Conservation (phyloP, 2,329 filamentous ascomycete species). For the Ploettnerulaceae sp. region DNA sequence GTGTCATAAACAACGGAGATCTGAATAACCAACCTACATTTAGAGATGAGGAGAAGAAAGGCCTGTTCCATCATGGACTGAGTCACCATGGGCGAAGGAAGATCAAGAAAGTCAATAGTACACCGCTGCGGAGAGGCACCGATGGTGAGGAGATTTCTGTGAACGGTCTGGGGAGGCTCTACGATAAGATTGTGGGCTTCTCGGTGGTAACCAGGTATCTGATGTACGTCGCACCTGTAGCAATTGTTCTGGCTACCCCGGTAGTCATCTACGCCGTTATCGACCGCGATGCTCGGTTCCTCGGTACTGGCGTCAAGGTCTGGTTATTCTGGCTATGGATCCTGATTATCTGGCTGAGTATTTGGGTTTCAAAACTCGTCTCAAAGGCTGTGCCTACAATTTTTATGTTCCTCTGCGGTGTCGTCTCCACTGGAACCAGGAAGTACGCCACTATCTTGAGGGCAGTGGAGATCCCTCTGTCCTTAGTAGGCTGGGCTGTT, state of each 20-base stretch:
- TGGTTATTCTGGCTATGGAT: slow-evolving; percentile 65
- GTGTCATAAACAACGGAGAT: slow-evolving; percentile 19
- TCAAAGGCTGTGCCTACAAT: slow-evolving; percentile 54
- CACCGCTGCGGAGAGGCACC: slow-evolving; percentile 41
- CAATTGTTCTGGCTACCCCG: slow-evolving; percentile 55
- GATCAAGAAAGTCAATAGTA: slow-evolving; percentile 37
- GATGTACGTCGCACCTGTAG: slow-evolving; percentile 62
- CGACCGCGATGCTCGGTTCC: slow-evolving; percentile 25
- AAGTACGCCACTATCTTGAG: slow-evolving; percentile 65
- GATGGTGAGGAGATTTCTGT: slow-evolving; percentile 50
- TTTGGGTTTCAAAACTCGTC: slow-evolving; percentile 63
- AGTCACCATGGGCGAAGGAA: slow-evolving; percentile 46
- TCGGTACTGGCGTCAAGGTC: slow-evolving; percentile 43
- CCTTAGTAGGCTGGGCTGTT: slow-evolving; percentile 64
- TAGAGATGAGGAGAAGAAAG: slow-evolving; percentile 29
- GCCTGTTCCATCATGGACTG: slow-evolving; percentile 19
- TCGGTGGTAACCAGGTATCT: slow-evolving; percentile 62
- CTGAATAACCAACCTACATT: slow-evolving; percentile 17
- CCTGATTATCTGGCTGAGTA: slow-evolving; percentile 60
- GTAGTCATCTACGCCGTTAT: slow-evolving; percentile 44
- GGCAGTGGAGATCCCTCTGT: slow-evolving; percentile 61
- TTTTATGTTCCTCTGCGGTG: slow-evolving; percentile 66
- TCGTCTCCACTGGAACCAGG: slow-evolving; percentile 63
- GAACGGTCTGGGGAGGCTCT: slow-evolving; percentile 61
- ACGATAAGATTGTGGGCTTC: slow-evolving; percentile 59